Base-by-base conservation (phyloP, 1,284 basidiomycete species). In the Neolentinus lepideus region DNA sequence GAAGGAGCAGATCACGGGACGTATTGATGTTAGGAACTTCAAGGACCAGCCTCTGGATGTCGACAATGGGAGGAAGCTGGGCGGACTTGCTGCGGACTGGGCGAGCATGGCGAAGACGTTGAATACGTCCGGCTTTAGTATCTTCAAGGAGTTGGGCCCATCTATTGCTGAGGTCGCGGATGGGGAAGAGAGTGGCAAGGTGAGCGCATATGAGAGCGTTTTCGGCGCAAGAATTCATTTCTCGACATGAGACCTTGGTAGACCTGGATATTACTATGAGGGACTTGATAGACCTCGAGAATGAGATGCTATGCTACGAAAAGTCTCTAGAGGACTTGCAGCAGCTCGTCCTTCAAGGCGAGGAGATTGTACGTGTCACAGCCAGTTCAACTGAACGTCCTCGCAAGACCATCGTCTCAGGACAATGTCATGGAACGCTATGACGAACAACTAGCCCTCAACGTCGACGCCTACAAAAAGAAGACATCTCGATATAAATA, bases 401-500 rank as follows among this genome's bases (percentile, higher is more conserved):
- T 60, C 2, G 10, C 12, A 52, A 16, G 25, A 21, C 12, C 38
- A 16, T 47, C 3, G 9, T 48, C 26, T 19, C 27, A 89, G 86
- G 69, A 69, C 43, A 69, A 82, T 57, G 68, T 78, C 3, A 63
- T 77, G 10, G 68, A 75, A 10, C 65, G 63, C 12, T 88, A 85
- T 63, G 67, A 74, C 50, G 61, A 62, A 31, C 76, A 67, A 16
- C 72, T 83, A 1, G 65, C 75, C 52, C 65, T 65, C 21, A 69
- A 67, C 31, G 62, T 76, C 46, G 69, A 76, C 11, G 71, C 70
- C n/a, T 88, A 88, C 64, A 61, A 73, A 3, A 66, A 66, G 31
- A 82, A 81, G 67, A 90, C 88, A 0, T 73, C 81, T 10, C 79
- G 89, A 21, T 86, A 90, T 67, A 91, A 88, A 67, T 91, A 90